Evolutionary conservation across 2,329 filamentous ascomycete genomes (phyloP), one percentile per base, ranked within the genome.

Genomic region (Trichoderma aggressivum): DNA sequence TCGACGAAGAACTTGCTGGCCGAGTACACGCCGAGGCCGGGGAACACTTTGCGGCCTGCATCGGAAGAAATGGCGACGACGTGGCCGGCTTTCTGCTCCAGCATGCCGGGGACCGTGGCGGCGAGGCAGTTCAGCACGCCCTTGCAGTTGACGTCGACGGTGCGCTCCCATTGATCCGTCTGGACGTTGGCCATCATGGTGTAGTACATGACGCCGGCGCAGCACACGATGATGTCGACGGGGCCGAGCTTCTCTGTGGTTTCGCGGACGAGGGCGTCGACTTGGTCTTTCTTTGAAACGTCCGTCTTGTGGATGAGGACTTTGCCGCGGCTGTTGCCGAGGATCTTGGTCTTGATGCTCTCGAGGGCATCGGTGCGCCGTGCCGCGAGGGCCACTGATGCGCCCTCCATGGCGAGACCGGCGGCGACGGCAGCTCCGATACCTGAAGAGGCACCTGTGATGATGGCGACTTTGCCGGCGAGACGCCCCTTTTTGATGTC

Each of bases 1-100:
- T 95, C 92, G 69, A 95, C 91, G 78, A 95, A 95, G 86, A 94
- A 94, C 79, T 95, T 95, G 80, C 88, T 91, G 30, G 91, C 92
- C 0, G 91, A 93, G 84, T 95, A 95, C 43, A 95, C 92, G 66
- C 92, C 92, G 14, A 94, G 82, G 0, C 92, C 92, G 0, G 92
- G 91, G 82, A 94, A 94, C 8, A 94, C 91, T 79, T 94, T 94
- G 70, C 92, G 89, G 0, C 92, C 92, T 1, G 92, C 92, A 74
- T 94, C 92, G 0, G 92, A 94, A 0, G 92, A 94, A 75, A 95
- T 94, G 75, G 92, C 91, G 5, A 95, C 91, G 73, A 95, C 88
- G 80, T 94, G 92, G 4, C 92, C 91, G 30, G 80, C 82, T 66
- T 90, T 89, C 21, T 91, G 90, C 7, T 86, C 82, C 12, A 94